These are phyloP conservation scores for Cladophialophora bantiana DNA, from an alignment of 2,329 filamentous ascomycete genomes.

Conservation along the genomic window DNA sequence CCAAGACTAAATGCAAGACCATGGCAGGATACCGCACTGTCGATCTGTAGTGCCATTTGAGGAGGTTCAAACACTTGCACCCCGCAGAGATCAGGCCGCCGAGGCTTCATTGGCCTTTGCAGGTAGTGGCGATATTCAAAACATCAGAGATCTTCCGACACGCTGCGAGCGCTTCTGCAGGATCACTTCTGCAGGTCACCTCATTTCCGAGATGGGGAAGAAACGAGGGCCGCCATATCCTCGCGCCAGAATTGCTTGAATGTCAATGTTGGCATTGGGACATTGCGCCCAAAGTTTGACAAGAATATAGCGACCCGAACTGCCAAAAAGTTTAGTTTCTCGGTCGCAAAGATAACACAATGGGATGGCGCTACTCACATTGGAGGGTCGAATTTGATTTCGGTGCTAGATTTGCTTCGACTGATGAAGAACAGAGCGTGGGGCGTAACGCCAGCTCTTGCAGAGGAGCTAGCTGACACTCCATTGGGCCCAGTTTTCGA, in stretches of 20 bases:
- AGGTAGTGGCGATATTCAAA: background rate
- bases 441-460: constrained; percentile 63
- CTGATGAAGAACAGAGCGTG: constrained; percentile 85
- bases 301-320: constrained; percentile 76
- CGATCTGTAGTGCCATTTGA: background rate
- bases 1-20: background rate
- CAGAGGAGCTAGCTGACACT: constrained; percentile 44
- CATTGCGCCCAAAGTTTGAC: constrained; percentile 89
- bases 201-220: constrained; percentile 73
- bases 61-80: background rate
- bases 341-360: background rate
- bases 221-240: constrained; percentile 87
- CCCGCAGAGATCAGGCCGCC: background rate
- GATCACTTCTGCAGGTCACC: constrained; percentile 49
- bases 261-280: constrained; percentile 80
- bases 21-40: background rate
- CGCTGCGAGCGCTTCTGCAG: background rate
- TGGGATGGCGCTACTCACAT: constrained; percentile 56
- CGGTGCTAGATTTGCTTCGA: constrained; percentile 81
- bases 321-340: constrained; percentile 26
- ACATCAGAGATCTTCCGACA: background rate
- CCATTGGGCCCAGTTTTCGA: constrained; percentile 35
- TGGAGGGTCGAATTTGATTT: constrained; percentile 82
- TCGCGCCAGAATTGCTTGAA: constrained; percentile 82
- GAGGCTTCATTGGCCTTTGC: background rate